Evolutionary conservation across 352 stramenopile species (phyloP).

Genomic region (Phytopythium cucurbitacearum): DNA sequence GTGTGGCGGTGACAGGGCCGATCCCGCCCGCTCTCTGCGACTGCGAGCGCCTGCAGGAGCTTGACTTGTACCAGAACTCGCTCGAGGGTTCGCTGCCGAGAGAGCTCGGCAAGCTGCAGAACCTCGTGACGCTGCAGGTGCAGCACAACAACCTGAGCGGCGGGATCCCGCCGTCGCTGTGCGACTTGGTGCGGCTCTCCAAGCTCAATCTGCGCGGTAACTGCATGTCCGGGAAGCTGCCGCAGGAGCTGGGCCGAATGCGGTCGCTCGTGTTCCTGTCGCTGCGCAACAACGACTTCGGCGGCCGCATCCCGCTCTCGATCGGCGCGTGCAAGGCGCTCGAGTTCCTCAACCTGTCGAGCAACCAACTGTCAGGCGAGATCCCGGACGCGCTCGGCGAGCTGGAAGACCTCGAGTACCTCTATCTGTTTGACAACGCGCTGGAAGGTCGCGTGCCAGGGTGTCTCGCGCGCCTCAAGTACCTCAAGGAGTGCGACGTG

Average conservation of each 20-base stretch:
- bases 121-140: slow-evolving; percentile 68
- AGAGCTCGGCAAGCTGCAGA: slow-evolving; percentile 47
- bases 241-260: slow-evolving; percentile 55
- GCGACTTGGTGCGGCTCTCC: slow-evolving; percentile 46
- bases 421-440: slow-evolving; percentile 86
- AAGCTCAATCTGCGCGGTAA: slow-evolving; percentile 80
- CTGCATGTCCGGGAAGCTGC: slow-evolving; percentile 63
- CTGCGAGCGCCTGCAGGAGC: slow-evolving; percentile 63
- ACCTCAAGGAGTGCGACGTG: slow-evolving; percentile 78
- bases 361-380: slow-evolving; percentile 64
- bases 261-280: slow-evolving; percentile 77
- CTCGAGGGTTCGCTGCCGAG: slow-evolving; percentile 51
- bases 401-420: slow-evolving; percentile 72
- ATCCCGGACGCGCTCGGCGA: slow-evolving; percentile 73
- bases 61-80: slow-evolving; percentile 79
- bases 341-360: slow-evolving; percentile 85
- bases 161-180: slow-evolving; percentile 43
- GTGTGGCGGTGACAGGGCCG: slow-evolving; percentile 12
- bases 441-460: slow-evolving; percentile 65
- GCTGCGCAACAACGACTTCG: slow-evolving; percentile 80
- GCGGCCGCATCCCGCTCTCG: slow-evolving; percentile 55
- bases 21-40: slow-evolving; percentile 41
- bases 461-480: slow-evolving; percentile 66
- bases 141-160: slow-evolving; percentile 82
- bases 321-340: slow-evolving; percentile 70